phyloP scores from a whole-genome alignment of 2,329 filamentous ascomycete species.

The Sordariomycetes sp. region DNA sequence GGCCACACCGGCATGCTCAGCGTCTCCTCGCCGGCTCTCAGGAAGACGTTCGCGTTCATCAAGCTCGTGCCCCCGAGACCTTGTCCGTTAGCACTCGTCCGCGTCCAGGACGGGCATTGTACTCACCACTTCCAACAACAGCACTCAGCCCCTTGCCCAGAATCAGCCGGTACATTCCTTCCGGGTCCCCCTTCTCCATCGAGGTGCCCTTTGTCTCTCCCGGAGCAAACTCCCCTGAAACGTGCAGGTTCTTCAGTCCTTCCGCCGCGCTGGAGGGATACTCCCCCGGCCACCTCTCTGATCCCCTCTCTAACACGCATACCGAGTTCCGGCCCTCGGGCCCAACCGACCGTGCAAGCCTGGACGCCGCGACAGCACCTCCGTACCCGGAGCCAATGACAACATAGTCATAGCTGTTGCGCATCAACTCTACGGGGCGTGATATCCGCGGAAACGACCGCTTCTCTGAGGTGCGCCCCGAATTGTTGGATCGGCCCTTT shows the following conservation, averaged over 20 bases:
- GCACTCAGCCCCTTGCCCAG: conserved; percentile 55
- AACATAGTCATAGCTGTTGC: conserved; percentile 50
- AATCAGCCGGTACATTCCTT: conserved; percentile 52
- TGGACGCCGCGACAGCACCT: conserved; percentile 52
- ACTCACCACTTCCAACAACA: conserved; percentile 44
- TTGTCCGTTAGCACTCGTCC: conserved; percentile 11
- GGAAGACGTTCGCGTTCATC: conserved; percentile 58
- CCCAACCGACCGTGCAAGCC: conserved; percentile 42
- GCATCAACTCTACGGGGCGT: conserved; percentile 45
- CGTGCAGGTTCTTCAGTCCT: conserved; percentile 39
- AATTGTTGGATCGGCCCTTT: background rate
- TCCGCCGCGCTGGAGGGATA: conserved; percentile 41
- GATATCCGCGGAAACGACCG: conserved; percentile 40
- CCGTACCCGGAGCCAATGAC: conserved; percentile 63
- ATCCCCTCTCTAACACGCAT: conserved; percentile 53
- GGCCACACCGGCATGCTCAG: conserved; percentile 48
- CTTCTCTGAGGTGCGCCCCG: background rate
- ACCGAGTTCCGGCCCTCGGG: conserved; percentile 34
- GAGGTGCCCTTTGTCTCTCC: conserved; percentile 21
- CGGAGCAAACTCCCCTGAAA: conserved; percentile 41
- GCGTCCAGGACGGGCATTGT: background rate
- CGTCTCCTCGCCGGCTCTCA: conserved; percentile 45
- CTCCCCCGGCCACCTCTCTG: conserved; percentile 57
- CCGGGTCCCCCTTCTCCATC: conserved; percentile 37
- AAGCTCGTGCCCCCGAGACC: conserved; percentile 55